These are phyloP conservation scores for Rhodotorula sp. DNA, from an alignment of 1,284 basidiomycete genomes.

Conservation along the genomic window DNA sequence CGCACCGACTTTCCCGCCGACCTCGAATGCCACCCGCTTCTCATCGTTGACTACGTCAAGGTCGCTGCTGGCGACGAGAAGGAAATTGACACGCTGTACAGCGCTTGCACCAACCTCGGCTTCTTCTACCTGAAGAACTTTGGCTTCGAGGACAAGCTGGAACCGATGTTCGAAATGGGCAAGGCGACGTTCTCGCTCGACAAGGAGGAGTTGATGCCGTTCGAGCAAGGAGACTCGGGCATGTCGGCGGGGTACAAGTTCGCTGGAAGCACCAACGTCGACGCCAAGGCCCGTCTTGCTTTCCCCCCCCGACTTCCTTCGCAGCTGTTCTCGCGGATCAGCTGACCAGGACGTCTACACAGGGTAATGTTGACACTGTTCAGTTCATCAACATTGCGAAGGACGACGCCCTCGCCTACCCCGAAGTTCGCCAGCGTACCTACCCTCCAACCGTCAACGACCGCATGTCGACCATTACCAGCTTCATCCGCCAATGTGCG, in stretches of 20 bases:
- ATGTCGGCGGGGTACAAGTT: slow-evolving; percentile 57
- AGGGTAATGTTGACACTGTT: slow-evolving; percentile 57
- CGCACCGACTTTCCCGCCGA: slow-evolving; percentile 54
- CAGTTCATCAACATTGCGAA: slow-evolving; percentile 59
- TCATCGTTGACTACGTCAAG: slow-evolving; percentile 56
- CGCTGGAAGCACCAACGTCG: slow-evolving; percentile 61
- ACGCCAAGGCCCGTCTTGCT: slow-evolving; percentile 50
- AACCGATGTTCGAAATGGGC: slow-evolving; percentile 62
- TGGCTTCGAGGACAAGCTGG: slow-evolving; percentile 52
- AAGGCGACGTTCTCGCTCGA: slow-evolving; percentile 60
- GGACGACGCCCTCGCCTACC: slow-evolving; percentile 34
- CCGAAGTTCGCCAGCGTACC: slow-evolving; percentile 28
- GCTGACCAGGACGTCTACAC: not conserved
- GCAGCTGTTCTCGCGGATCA: too few relatives aligned
- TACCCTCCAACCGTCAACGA: slow-evolving; percentile 23
- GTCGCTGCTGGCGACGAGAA: slow-evolving; percentile 45
- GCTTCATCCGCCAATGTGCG: slow-evolving; percentile 19
- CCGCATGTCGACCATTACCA: slow-evolving; percentile 21
- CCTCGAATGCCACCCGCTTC: slow-evolving; percentile 56
- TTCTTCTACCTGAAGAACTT: slow-evolving; percentile 55
- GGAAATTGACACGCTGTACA: slow-evolving; percentile 36
- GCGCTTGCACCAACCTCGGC: slow-evolving; percentile 33
- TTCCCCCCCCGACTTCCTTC: not conserved
- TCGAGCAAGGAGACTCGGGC: slow-evolving; percentile 64
- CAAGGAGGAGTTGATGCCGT: slow-evolving; percentile 62